These are phyloP conservation scores for Syzygium syzygioides DNA, from an alignment of 441 rosid genomes.

Conservation along the genomic window DNA sequence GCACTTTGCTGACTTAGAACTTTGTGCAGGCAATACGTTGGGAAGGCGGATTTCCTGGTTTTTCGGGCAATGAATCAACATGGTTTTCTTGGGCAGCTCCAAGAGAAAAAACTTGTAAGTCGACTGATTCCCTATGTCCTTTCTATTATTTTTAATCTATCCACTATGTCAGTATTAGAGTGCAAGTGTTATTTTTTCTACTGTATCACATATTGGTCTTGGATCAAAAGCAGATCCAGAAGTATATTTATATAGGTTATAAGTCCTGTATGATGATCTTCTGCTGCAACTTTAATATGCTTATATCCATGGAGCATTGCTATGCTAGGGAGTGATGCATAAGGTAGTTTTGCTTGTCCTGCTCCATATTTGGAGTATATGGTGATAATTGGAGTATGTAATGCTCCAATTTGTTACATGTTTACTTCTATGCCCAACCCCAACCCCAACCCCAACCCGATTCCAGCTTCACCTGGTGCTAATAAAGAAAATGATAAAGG, in stretches of 20 bases:
- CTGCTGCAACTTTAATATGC: not conserved
- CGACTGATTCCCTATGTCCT: not conserved
- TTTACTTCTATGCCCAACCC: not conserved
- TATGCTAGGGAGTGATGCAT: not conserved
- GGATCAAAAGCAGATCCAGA: not conserved
- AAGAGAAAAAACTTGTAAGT: slow-evolving; percentile 98
- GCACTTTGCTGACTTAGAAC: not conserved
- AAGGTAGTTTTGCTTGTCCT: not conserved
- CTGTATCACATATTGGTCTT: not conserved
- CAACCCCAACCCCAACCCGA: not conserved
- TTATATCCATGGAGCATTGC: not conserved
- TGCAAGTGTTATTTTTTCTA: not conserved
- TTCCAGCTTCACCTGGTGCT: not conserved
- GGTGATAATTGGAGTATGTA: not conserved
- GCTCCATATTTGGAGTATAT: not conserved
- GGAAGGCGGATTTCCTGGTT: slow-evolving; percentile 93
- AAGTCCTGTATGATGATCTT: not conserved
- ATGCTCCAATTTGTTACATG: not conserved
- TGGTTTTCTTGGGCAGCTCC: slow-evolving; percentile 93
- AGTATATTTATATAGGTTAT: not conserved
- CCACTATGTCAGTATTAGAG: not conserved
- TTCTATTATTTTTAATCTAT: not conserved
- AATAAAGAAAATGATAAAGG: not conserved
- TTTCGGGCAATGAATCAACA: slow-evolving; percentile 97
- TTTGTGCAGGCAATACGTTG: slow-evolving; percentile 77